Evolutionary conservation across 2,329 filamentous ascomycete genomes (phyloP), one percentile per base, ranked within the genome.

Genomic region (Sporothrix globosa): DNA sequence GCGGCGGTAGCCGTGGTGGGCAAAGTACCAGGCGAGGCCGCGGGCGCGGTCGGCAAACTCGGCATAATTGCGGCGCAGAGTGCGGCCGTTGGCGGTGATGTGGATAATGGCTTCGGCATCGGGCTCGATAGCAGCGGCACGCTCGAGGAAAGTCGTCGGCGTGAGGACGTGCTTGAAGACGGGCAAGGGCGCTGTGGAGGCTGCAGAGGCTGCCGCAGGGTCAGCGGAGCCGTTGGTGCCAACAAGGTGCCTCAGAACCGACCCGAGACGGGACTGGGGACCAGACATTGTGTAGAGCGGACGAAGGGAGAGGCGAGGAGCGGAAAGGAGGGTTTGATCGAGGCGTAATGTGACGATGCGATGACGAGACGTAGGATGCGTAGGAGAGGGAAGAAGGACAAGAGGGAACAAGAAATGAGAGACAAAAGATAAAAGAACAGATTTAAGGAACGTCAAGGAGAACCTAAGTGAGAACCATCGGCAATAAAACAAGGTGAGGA

Each of bases 81-180:
- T 83, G 75, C 89, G 87, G 75, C 89, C 87, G 79, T 96, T 94
- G 72, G 90, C 85, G 0, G 93, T 97, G 69, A 93, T 83, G 80
- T 98, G 95, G 77, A 93, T 90, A 77, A 97, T 91, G 48, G 94
- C 95, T 74, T 90, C 86, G 14, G 92, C 92, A 77, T 94, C 84
- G 6, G 95, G 95, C 80, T 97, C 95, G 76, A 98, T 96, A 60
- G 87, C 84, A 7, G 94, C 94, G 21, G 95, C 93, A 68, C 95
- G 90, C 74, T 92, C 91, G 27, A 76, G 84, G 79, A 97, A 97
- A 79, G 89, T 90, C 2, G 94, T 97, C 0, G 95, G 95, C 1
- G 92, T 94, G 41, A 98, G 87, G 19, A 90, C 88, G 80, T 95
- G 91, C 76, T 91, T 86, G 79, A 93, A 88, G 13, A 68, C 58